These are phyloP conservation scores for Salvia sclarea DNA, from an alignment of 305 asterid species.

Conservation along the genomic window DNA sequence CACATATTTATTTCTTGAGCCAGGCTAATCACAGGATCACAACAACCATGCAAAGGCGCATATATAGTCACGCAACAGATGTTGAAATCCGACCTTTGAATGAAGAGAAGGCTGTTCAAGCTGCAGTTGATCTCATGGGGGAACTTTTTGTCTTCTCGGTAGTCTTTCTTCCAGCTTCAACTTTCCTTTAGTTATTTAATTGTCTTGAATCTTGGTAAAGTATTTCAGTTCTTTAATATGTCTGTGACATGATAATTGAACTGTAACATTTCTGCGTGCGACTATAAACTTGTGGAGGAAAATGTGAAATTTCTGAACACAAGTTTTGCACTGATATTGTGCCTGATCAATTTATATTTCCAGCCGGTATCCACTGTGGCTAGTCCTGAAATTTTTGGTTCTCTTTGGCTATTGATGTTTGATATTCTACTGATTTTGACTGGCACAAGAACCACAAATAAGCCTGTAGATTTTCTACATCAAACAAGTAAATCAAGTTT, in stretches of 20 bases:
- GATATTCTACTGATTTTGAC: slow-evolving; percentile 1
- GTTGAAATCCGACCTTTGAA: slow-evolving; percentile 89
- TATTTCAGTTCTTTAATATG: not conserved
- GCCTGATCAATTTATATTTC: not conserved
- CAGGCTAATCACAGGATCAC: slow-evolving; percentile 87
- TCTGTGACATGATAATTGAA: not conserved
- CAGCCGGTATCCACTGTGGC: not conserved
- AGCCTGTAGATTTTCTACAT: not conserved
- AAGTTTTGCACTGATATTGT: not conserved
- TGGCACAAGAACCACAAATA: slow-evolving; percentile 9
- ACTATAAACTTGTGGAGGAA: not conserved
- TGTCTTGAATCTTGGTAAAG: not conserved
- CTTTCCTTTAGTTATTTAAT: slow-evolving; percentile 11
- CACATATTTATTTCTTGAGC: slow-evolving; percentile 33
- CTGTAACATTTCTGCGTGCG: not conserved
- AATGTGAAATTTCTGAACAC: not conserved
- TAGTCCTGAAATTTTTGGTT: not conserved
- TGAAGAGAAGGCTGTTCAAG: slow-evolving; percentile 97
- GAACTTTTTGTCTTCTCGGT: slow-evolving; percentile 83
- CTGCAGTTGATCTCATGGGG: slow-evolving; percentile 86
- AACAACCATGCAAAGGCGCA: slow-evolving; percentile 83
- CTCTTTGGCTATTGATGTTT: not conserved
- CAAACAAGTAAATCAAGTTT: slow-evolving; percentile 5
- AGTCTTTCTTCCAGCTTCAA: slow-evolving; percentile 33
- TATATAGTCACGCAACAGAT: slow-evolving; percentile 92